Evolutionary conservation across 2,329 filamentous ascomycete species (phyloP).

Genomic region (Epichloe sp.): DNA sequence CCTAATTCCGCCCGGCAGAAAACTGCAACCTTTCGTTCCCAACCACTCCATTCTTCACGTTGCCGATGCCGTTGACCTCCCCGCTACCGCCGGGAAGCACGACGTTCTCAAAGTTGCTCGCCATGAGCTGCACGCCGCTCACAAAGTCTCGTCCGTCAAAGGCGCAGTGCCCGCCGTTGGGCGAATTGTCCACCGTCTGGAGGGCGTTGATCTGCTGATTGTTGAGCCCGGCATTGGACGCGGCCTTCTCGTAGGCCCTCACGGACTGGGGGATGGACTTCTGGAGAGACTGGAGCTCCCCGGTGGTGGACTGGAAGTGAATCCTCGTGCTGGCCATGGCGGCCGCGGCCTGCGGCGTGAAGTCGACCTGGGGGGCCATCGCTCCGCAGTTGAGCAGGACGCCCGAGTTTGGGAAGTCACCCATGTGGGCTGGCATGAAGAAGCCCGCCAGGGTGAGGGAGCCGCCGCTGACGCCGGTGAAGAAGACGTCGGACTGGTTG

Average conservation of each 20-base stretch:
- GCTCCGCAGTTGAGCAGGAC: conserved; percentile 44
- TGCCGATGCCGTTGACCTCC: conserved; percentile 32
- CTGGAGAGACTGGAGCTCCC: conserved; percentile 37
- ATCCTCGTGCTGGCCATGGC: conserved; percentile 34
- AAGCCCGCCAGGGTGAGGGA: conserved; percentile 40
- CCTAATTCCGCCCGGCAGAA: not conserved
- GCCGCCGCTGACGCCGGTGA: conserved; percentile 45
- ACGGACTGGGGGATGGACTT: conserved; percentile 36
- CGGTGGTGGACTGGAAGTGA: conserved; percentile 42
- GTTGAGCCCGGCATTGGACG: conserved; percentile 27
- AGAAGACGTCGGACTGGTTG: conserved; percentile 37
- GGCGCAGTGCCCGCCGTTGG: conserved; percentile 42
- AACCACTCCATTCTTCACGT: conserved; percentile 28
- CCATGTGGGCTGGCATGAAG: conserved; percentile 43
- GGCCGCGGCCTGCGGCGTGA: conserved; percentile 26
- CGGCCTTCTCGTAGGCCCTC: conserved; percentile 36
- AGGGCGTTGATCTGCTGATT: conserved; percentile 32
- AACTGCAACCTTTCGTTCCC: conserved; percentile 6
- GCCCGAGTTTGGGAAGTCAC: conserved; percentile 34
- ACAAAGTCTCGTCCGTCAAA: conserved; percentile 42
- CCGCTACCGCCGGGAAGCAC: conserved; percentile 38
- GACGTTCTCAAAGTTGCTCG: conserved; percentile 36
- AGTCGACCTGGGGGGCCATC: conserved; percentile 37
- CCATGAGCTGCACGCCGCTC: conserved; percentile 43
- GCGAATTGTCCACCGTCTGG: conserved; percentile 44